A percentile compares a stretch with the other conserved stretches of the same genome.
phyloP scores from a whole-genome alignment of 2,329 filamentous ascomycete genomes.

The Escovopsis sp. region DNA sequence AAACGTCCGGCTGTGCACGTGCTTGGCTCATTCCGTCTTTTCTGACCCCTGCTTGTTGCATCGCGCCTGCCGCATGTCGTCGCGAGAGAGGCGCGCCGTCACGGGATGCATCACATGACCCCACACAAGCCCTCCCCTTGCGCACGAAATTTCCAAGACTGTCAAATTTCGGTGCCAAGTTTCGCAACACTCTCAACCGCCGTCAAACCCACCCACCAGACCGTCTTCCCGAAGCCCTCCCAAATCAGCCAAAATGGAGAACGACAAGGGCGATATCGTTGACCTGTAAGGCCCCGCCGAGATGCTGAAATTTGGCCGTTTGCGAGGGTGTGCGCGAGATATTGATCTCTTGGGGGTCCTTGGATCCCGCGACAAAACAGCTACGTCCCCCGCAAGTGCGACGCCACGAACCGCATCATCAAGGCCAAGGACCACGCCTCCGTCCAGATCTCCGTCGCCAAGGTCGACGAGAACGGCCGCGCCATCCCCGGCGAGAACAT shows the following conservation, averaged over 20 bases:
- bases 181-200: slow-evolving; percentile 16
- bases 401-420: slow-evolving; percentile 98
- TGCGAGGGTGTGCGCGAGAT: slow-evolving; percentile 7
- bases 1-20: too few species aligned
- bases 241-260: slow-evolving; percentile 73
- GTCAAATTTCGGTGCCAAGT: slow-evolving; percentile 18
- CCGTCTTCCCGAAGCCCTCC: slow-evolving; percentile 13
- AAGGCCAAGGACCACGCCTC: slow-evolving; percentile 99
- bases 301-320: slow-evolving; percentile 1
- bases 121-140: slow-evolving; percentile 20
- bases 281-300: slow-evolving; percentile 61
- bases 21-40: too few species aligned
- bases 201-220: slow-evolving; percentile 15
- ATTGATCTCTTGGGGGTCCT: slow-evolving; percentile 12
- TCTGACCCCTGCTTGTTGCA: background rate
- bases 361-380: slow-evolving; percentile 35
- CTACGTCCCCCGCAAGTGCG: slow-evolving; percentile 98
- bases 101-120: slow-evolving; percentile 21
- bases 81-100: slow-evolving; percentile 19
- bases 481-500: slow-evolving; percentile 90
- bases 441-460: slow-evolving; percentile 91
- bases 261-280: slow-evolving; percentile 99
- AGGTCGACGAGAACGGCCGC: slow-evolving; percentile 97
- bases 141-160: slow-evolving; percentile 21
- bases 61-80: slow-evolving; percentile 3